These are phyloP conservation scores for Cyberlindnera maritima DNA, from an alignment of 805 yeast species.

Conservation along the genomic window DNA sequence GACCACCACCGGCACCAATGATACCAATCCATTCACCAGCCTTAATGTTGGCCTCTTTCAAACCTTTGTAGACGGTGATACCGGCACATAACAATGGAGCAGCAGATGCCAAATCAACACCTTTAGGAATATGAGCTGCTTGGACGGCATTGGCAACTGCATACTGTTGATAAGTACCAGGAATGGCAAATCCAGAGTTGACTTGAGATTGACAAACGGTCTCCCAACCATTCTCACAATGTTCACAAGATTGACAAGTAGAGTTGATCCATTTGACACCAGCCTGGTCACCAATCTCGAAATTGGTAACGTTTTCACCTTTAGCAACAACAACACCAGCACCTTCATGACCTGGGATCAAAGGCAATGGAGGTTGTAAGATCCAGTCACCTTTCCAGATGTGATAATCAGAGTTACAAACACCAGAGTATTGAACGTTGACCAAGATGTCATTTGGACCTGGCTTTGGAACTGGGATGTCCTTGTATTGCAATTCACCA, in stretches of 20 bases:
- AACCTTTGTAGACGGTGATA: slow-evolving; percentile 81
- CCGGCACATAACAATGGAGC: slow-evolving; percentile 87
- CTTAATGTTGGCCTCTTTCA: slow-evolving; percentile 63
- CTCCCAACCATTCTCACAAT: slow-evolving; percentile 47
- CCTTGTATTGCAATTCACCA: slow-evolving; percentile 43
- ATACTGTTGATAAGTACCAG: slow-evolving; percentile 85
- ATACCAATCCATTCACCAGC: slow-evolving; percentile 71
- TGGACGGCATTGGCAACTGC: slow-evolving; percentile 81
- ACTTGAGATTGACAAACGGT: slow-evolving; percentile 62
- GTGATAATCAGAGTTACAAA: slow-evolving; percentile 59
- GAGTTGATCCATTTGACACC: slow-evolving; percentile 62
- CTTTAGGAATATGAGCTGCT: slow-evolving; percentile 70
- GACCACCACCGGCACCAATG: slow-evolving; percentile 75
- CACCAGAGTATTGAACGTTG: slow-evolving; percentile 57
- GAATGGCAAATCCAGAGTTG: slow-evolving; percentile 80
- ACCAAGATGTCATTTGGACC: slow-evolving; percentile 51
- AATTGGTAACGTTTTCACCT: slow-evolving; percentile 51
- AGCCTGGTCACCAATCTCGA: slow-evolving; percentile 54
- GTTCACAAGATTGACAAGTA: slow-evolving; percentile 55
- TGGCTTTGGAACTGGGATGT: slow-evolving; percentile 52
- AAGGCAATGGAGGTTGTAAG: slow-evolving; percentile 46
- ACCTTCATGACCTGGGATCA: slow-evolving; percentile 63
- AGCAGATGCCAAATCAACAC: slow-evolving; percentile 62
- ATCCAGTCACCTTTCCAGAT: slow-evolving; percentile 68
- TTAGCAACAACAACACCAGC: slow-evolving; percentile 57